These are phyloP conservation scores for Acorus calamus DNA, from an alignment of 106 monocot species.

Conservation along the genomic window DNA sequence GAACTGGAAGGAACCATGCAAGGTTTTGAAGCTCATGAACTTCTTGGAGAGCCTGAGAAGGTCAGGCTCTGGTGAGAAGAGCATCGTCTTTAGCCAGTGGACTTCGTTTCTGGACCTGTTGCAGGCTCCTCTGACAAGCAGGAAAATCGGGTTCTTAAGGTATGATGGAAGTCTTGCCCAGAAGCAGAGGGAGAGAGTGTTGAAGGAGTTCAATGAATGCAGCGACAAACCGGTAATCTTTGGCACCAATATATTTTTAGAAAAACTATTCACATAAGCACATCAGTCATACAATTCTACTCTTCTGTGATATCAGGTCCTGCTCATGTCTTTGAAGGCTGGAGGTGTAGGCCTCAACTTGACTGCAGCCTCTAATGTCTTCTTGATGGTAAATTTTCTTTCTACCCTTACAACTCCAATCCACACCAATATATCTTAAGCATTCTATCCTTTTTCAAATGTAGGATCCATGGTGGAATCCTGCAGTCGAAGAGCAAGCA, in stretches of 20 bases:
- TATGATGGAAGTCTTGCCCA: slow-evolving; percentile 71
- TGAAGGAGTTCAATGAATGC: slow-evolving; percentile 69
- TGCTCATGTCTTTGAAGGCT: slow-evolving; percentile 84
- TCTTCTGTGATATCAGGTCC: slow-evolving; percentile 19
- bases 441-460: not conserved
- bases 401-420: not conserved
- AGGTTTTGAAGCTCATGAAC: slow-evolving; percentile 46
- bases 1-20: slow-evolving; percentile 72
- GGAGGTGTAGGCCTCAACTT: slow-evolving; percentile 96
- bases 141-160: slow-evolving; percentile 37
- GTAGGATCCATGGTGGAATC: slow-evolving; percentile 98
- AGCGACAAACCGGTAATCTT: slow-evolving; percentile 30
- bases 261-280: too few relatives aligned
- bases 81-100: slow-evolving; percentile 93
- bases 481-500: slow-evolving; percentile 95
- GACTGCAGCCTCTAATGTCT: slow-evolving; percentile 83
- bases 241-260: not conserved
- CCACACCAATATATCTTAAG: not conserved
- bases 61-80: slow-evolving; percentile 49
- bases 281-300: not conserved
- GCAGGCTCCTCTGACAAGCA: slow-evolving; percentile 41
- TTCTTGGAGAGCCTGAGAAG: slow-evolving; percentile 28
- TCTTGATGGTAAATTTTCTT: slow-evolving; percentile 51
- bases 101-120: slow-evolving; percentile 78
- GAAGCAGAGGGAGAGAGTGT: slow-evolving; percentile 57